Base-by-base conservation (phyloP, 2,329 filamentous ascomycete species). In the Aspergillus brasiliensis region DNA sequence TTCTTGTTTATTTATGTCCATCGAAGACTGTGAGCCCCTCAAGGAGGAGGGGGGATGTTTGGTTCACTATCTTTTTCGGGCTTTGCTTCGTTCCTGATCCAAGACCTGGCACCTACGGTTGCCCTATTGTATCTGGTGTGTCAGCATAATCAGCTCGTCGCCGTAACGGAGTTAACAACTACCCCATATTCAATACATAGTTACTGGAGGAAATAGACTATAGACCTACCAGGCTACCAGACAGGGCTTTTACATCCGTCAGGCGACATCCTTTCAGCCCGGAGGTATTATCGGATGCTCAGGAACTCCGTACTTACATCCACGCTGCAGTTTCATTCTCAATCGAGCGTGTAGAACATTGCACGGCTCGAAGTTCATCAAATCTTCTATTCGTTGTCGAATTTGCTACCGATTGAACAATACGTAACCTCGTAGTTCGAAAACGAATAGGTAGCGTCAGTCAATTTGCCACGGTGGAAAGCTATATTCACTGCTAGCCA, bases 1-100 rank as follows among this genome's bases (percentile, higher is more conserved):
- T 21, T 38, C n/a, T 13, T 55, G 52, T 55, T 55, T 55, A 34
- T 55, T 44, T 44, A 19, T 44, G 40, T 44, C 19, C 31, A 34
- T 34, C 10, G 31, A 34, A 5, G 11, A 44, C 21, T 23, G 40
- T 17, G 38, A 44, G 4, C 40, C 40, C 40, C 40, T 44, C 40
- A 19, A 21, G 19, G 19, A 21, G 19, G 40, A 23, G 40, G 40
- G 40, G 40, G 31, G 31, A 44, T 40, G 31, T 52, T 42, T 40
- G 34, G 34, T 52, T 40, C 31, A 40, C 17, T 34, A 25, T 4
- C 21, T 38, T 40, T 15, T 52, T 21, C 19, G n/a, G 11, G 27
- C 15, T 38, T 23, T 19, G 28, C 51, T 42, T 38, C 31, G 51
- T 42, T 42, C 19, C 49, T 38, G 17, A 38, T 21, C 21, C 34